Conservation (phyloP, 2,329 filamentous ascomycete species). For the Tolypocladium capitatum region DNA sequence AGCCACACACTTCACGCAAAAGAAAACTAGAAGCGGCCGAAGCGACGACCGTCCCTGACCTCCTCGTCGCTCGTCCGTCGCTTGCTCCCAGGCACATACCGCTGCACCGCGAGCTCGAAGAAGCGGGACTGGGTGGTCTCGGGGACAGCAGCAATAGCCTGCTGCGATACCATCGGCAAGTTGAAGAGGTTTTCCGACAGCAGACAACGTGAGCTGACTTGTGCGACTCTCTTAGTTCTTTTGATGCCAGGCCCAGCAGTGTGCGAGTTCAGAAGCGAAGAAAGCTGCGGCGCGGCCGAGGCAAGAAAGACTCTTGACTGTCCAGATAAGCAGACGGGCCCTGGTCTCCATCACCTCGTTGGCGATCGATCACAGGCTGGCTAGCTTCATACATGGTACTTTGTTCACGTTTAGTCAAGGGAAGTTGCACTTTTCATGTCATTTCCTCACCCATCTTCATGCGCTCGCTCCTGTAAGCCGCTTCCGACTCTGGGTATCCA, state of each 20-base stretch:
- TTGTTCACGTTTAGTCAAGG: background rate
- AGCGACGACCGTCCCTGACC: background rate
- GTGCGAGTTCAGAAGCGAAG: background rate
- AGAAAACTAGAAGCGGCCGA: background rate
- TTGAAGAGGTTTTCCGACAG: background rate
- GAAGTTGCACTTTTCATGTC: background rate
- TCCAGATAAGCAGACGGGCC: background rate
- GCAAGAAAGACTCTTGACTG: background rate
- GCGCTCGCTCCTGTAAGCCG: no score
- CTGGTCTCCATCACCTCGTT: background rate
- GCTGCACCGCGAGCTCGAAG: constrained; percentile 2
- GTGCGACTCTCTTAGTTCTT: background rate
- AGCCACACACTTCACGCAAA: background rate
- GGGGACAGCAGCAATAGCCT: background rate
- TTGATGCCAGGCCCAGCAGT: no score
- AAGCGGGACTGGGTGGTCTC: constrained; percentile 4
- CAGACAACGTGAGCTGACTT: background rate
- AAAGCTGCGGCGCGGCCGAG: no score
- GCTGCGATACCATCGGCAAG: constrained; percentile 3
- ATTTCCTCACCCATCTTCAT: background rate
- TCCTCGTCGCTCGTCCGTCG: background rate
- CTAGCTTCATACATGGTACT: background rate
- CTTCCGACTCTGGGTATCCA: background rate
- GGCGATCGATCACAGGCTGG: background rate
- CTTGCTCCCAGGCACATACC: background rate